Evolutionary conservation across 129 eudicot genomes (phyloP).

Genomic region (Erigeron canadensis): DNA sequence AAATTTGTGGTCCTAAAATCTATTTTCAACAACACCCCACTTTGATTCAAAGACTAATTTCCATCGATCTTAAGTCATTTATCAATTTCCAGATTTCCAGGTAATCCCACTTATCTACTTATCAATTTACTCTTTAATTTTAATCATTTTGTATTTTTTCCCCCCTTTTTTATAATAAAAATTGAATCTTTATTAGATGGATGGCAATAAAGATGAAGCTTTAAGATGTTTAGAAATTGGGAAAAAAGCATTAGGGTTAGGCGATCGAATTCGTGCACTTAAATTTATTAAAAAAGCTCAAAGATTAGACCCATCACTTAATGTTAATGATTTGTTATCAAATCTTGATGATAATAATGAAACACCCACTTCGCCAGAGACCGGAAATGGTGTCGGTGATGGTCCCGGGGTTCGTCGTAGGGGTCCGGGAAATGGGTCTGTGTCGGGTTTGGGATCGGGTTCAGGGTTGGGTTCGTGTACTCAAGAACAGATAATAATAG

Average conservation of each 20-base stretch:
- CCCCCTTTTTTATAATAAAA: too few species aligned
- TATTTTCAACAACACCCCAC: too few species aligned
- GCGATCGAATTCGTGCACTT: constrained; percentile 58
- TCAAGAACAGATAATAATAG: constrained; percentile 52
- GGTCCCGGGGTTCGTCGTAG: constrained; percentile 46
- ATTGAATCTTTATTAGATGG: constrained; percentile 40
- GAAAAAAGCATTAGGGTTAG: constrained; percentile 48
- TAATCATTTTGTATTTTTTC: not conserved
- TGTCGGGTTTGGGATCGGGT: constrained; percentile 22
- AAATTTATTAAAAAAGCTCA: constrained; percentile 69
- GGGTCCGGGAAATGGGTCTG: constrained; percentile 38
- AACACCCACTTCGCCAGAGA: constrained; percentile 22
- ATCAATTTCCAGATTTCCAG: too few species aligned
- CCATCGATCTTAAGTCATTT: too few species aligned
- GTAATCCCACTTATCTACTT: too few species aligned
- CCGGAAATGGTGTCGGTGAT: constrained; percentile 15
- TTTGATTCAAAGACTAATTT: too few species aligned
- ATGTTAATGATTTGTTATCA: constrained; percentile 48
- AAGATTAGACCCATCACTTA: constrained; percentile 64
- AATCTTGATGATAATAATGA: constrained; percentile 18
- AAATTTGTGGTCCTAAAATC: too few species aligned
- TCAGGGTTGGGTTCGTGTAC: constrained; percentile 43
- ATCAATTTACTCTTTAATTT: constrained; percentile 7
- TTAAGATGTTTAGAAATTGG: constrained; percentile 66
- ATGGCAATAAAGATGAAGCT: constrained; percentile 89